These are phyloP conservation scores for Phytophthora pisi DNA, from an alignment of 352 stramenopile genomes.

Conservation along the genomic window DNA sequence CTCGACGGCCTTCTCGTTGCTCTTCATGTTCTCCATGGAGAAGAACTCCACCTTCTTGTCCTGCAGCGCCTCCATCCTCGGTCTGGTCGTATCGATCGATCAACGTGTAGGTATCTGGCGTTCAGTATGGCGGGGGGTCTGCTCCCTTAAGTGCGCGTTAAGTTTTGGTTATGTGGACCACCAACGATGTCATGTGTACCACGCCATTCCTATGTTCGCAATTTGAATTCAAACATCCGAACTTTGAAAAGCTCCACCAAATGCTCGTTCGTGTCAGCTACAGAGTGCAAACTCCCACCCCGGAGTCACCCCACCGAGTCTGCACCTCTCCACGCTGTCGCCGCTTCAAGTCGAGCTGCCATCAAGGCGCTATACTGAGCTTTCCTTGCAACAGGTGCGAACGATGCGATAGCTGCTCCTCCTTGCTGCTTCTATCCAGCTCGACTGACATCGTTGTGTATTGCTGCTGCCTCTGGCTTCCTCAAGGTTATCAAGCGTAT, in stretches of 20 bases:
- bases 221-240: conserved; percentile 44
- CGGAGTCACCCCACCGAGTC: conserved; percentile 8
- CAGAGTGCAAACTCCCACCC: conserved; percentile 39
- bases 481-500: background rate
- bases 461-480: background rate
- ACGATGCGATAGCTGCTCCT: background rate
- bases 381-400: background rate
- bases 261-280: conserved; percentile 2
- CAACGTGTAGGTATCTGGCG: background rate
- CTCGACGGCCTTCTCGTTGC: conserved; percentile 80
- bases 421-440: background rate
- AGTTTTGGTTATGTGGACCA: background rate
- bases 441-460: background rate
- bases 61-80: conserved; percentile 63
- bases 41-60: conserved; percentile 87
- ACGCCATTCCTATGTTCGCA: conserved; percentile 2
- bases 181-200: background rate
- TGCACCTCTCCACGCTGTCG: background rate
- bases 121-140: background rate
- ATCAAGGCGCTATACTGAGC: no score
- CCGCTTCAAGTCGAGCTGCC: background rate
- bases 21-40: conserved; percentile 88
- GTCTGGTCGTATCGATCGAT: background rate
- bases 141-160: background rate
- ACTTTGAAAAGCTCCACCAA: conserved; percentile 12